phyloP scores from a whole-genome alignment of 306 rosid genomes.

The Cyclanthera cordifolia region DNA sequence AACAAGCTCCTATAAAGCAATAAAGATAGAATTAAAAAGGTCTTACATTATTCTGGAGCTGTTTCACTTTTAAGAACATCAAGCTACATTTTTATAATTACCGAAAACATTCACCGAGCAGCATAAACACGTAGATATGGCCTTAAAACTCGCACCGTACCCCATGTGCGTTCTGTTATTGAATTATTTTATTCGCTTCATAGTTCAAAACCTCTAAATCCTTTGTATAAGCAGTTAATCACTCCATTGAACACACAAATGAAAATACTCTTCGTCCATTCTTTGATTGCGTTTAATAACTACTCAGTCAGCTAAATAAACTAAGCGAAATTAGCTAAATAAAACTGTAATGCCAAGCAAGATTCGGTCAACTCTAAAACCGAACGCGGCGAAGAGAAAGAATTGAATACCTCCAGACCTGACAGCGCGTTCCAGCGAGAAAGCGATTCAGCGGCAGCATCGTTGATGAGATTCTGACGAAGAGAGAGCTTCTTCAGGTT shows the following conservation, averaged over 20 bases:
- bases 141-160: background rate
- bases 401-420: constrained; percentile 44
- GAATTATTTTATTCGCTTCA: too few species aligned
- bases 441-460: constrained; percentile 46
- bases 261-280: too few species aligned
- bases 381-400: background rate
- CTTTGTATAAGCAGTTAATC: too few species aligned
- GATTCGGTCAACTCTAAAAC: background rate
- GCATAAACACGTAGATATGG: background rate
- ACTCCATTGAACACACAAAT: too few species aligned
- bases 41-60: background rate
- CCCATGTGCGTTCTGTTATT: too few species aligned
- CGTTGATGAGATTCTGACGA: constrained; percentile 73
- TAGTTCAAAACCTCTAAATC: too few species aligned
- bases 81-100: background rate
- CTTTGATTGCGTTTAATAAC: too few species aligned
- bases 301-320: background rate
- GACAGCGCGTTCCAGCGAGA: constrained; percentile 55
- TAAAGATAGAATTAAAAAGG: background rate
- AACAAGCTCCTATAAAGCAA: constrained; percentile 48
- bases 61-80: background rate
- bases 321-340: background rate
- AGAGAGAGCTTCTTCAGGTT: constrained; percentile 67
- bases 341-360: background rate
- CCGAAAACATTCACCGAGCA: background rate